These are phyloP conservation scores for Prasinococcaceae sp. DNA, from an alignment of 139 green algal species.

Conservation along the genomic window DNA sequence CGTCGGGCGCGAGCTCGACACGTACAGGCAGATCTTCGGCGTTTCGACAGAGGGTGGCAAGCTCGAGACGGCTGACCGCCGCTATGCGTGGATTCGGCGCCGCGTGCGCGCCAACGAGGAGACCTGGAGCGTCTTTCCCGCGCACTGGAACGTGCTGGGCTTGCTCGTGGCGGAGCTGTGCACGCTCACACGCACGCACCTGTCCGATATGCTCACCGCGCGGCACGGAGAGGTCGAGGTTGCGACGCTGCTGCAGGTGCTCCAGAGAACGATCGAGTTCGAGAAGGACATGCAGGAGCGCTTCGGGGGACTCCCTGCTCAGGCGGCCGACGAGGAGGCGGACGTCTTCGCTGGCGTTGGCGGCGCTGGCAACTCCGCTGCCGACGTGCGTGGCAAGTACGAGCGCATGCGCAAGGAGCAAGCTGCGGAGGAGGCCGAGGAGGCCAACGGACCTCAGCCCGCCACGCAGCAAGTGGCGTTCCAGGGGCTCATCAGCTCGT, in stretches of 20 bases:
- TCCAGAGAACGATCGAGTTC: conserved; percentile 92
- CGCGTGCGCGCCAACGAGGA: conserved; percentile 29
- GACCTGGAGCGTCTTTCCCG: conserved; percentile 81
- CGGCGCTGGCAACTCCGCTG: neutral
- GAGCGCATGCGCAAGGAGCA: neutral
- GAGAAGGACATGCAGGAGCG: conserved; percentile 74
- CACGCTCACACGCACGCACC: conserved; percentile 63
- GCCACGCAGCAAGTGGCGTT: conserved; percentile 34
- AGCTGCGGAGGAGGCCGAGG: neutral
- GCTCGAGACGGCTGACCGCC: conserved; percentile 73
- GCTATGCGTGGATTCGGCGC: conserved; percentile 68
- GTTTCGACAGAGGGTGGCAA: conserved; percentile 45
- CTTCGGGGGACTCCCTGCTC: conserved; percentile 44
- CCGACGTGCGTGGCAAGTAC: neutral
- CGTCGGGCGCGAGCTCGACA: conserved; percentile 67
- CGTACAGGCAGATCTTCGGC: conserved; percentile 73
- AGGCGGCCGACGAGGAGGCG: conserved; percentile 12
- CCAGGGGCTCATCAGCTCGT: conserved; percentile 47
- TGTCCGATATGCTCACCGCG: conserved; percentile 59
- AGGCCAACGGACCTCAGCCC: conserved; percentile 11
- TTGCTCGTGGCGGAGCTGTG: conserved; percentile 87
- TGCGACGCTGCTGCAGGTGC: conserved; percentile 52
- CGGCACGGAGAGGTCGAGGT: conserved; percentile 41
- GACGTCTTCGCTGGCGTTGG: neutral
- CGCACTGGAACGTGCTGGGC: conserved; percentile 62